Conservation (phyloP, 2,329 filamentous ascomycete genomes). For the Diplodia corticola region DNA sequence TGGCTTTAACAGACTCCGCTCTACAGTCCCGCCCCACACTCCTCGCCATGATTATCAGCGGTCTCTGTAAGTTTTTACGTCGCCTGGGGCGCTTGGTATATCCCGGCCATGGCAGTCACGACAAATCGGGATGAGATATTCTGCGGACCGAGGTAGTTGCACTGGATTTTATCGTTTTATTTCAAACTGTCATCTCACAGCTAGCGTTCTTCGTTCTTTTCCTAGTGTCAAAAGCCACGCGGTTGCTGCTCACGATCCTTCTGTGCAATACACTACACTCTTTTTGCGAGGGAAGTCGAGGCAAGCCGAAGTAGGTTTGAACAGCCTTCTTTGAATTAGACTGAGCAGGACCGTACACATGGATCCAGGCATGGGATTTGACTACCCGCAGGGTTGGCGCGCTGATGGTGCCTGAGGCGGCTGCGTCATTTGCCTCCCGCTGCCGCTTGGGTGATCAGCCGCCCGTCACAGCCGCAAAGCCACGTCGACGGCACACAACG, state of each 20-base stretch:
- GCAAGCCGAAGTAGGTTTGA: too few species aligned
- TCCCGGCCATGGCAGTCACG: neutral
- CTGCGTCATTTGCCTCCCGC: constrained; percentile 6
- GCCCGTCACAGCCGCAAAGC: constrained; percentile 11
- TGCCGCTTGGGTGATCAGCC: constrained; percentile 1
- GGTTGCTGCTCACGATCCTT: neutral
- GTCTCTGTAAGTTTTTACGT: neutral
- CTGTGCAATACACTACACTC: too few species aligned
- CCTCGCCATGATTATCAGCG: neutral
- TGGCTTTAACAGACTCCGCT: neutral
- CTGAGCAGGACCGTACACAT: too few species aligned
- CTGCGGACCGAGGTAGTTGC: neutral
- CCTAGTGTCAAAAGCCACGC: neutral
- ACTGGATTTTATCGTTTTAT: neutral
- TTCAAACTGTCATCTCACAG: neutral
- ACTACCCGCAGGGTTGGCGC: too few species aligned
- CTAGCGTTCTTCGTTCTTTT: neutral
- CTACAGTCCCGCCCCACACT: neutral
- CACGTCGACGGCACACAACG: constrained; percentile 8
- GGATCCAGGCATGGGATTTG: too few species aligned
- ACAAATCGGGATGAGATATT: neutral
- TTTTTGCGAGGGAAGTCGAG: too few species aligned
- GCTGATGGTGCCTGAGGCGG: neutral
- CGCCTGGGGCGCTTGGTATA: neutral
- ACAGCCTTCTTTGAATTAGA: too few species aligned